A percentile compares a stretch with the other conserved stretches of the same genome.
Conservation (phyloP, 2,329 filamentous ascomycete species). For the Metarhizium anisopliae region DNA sequence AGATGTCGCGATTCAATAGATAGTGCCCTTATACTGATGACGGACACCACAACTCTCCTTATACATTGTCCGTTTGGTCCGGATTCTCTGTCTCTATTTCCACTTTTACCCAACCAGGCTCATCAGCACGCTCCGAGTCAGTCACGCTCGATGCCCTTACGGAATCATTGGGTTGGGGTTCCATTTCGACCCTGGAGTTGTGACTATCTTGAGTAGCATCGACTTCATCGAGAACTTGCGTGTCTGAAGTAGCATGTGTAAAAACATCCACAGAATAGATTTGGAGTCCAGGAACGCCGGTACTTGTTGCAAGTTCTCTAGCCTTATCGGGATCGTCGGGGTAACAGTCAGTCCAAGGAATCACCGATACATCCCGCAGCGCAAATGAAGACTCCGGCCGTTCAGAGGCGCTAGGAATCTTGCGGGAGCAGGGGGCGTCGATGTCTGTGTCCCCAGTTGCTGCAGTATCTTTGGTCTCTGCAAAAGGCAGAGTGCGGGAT, state of each 20-base stretch:
- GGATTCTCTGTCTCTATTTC: not conserved
- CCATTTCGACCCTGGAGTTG: not conserved
- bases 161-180: not conserved
- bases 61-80: not conserved
- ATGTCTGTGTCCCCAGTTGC: not conserved
- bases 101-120: not conserved
- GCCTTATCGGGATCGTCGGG: not conserved
- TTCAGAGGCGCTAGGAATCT: not conserved
- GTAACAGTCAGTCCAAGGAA: not conserved
- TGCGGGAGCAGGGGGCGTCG: not conserved
- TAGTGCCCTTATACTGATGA: not conserved
- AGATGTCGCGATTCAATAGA: not conserved
- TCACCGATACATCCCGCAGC: not conserved
- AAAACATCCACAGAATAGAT: not conserved
- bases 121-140: not conserved
- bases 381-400: not conserved
- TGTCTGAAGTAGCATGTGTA: not conserved
- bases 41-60: not conserved
- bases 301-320: not conserved
- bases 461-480: not conserved
- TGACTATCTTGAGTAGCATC: not conserved
- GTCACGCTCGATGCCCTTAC: not conserved
- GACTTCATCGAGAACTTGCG: not conserved
- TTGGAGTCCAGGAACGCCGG: not conserved
- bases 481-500: too few relatives aligned